Conservation (phyloP, 2,329 filamentous ascomycete species). For the Shiraia sp. region DNA sequence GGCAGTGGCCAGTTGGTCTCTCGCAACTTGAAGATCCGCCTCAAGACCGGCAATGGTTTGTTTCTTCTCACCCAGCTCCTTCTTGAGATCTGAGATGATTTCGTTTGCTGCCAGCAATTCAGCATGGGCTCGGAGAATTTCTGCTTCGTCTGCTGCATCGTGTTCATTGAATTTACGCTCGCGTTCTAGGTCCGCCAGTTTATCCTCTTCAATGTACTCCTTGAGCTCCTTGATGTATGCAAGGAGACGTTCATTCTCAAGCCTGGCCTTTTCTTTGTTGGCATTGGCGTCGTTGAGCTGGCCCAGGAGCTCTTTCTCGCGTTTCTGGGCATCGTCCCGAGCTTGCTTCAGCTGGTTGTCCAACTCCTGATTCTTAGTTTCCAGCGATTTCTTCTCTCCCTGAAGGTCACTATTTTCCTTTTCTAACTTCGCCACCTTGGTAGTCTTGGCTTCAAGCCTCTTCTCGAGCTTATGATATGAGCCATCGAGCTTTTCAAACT, state of each 20-base stretch:
- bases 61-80: neutral
- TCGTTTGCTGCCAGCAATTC: neutral
- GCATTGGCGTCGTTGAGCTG: neutral
- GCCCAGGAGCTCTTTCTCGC: neutral
- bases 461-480: constrained; percentile 4
- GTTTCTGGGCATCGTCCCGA: neutral
- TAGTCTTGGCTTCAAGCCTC: constrained; percentile 1
- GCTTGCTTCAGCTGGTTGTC: constrained; percentile 5
- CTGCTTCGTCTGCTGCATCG: constrained; percentile 1
- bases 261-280: neutral
- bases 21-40: neutral
- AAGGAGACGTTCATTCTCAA: neutral
- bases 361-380: constrained; percentile 6
- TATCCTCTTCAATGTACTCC: neutral
- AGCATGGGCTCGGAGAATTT: neutral
- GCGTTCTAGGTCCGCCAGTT: neutral
- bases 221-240: neutral
- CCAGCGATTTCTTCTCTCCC: constrained; percentile 2
- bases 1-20: neutral
- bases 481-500: constrained; percentile 4
- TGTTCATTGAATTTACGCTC: neutral
- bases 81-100: neutral
- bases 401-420: neutral
- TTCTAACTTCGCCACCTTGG: constrained; percentile 1
- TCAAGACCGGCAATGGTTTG: neutral